Conservation (phyloP, 768 basidiomycete species). For the Pholiota conissans region DNA sequence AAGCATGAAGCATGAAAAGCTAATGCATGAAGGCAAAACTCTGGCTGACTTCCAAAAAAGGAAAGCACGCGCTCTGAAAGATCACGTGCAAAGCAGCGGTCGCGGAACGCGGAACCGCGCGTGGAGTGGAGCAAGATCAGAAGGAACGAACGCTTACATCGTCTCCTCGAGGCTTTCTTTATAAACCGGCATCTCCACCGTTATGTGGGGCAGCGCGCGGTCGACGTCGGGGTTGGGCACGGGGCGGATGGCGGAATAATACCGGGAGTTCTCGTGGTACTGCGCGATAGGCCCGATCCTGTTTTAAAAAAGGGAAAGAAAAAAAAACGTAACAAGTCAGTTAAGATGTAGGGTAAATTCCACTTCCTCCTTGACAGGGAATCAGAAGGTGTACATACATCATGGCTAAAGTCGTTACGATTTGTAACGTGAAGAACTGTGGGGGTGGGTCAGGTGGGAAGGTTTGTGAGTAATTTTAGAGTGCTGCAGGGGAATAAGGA, state of each 20-base stretch:
- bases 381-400: conserved; percentile 53
- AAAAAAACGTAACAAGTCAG: conserved; percentile 22
- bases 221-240: conserved; percentile 64
- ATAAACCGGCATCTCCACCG: conserved; percentile 85
- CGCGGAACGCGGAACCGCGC: too few relatives aligned
- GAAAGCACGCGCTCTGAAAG: not conserved
- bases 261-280: conserved; percentile 81
- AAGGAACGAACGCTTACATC: conserved; percentile 51
- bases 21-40: not conserved
- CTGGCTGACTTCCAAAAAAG: not conserved
- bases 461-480: conserved; percentile 7
- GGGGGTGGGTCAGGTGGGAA: not conserved
- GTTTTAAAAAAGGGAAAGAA: too few relatives aligned
- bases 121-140: not conserved
- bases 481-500: not conserved
- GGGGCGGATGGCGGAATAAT: conserved; percentile 73
- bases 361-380: not conserved
- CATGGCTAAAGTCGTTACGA: conserved; percentile 63
- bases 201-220: conserved; percentile 67
- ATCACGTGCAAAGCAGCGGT: too few relatives aligned
- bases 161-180: conserved; percentile 83
- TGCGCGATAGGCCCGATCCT: conserved; percentile 85
- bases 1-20: not conserved
- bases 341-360: conserved; percentile 11
- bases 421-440: conserved; percentile 76